phyloP scores from a whole-genome alignment of 768 basidiomycete genomes.

The Boletus subcaerulescens region DNA sequence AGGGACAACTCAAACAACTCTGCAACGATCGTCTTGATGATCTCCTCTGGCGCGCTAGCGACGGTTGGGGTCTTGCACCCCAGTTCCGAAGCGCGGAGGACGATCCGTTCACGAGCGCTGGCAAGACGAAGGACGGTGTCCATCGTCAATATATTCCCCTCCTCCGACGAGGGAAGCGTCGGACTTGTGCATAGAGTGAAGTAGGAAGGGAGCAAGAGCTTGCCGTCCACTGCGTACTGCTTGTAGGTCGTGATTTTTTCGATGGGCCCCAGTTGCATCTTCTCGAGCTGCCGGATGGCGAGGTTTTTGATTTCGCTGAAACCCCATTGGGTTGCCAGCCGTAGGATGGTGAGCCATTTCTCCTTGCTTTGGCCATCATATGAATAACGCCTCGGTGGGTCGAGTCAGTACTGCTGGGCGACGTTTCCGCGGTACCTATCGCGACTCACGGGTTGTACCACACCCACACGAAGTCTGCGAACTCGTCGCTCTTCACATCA shows the following conservation, averaged over 20 bases:
- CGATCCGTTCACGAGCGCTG: constrained; percentile 46
- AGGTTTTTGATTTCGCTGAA: constrained; percentile 50
- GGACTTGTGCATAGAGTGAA: constrained; percentile 49
- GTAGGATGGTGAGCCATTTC: constrained; percentile 55
- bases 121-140: constrained; percentile 54
- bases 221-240: constrained; percentile 43
- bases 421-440: background rate
- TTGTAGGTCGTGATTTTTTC: constrained; percentile 60
- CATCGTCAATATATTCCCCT: constrained; percentile 55
- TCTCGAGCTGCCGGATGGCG: constrained; percentile 55
- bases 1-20: constrained; percentile 31
- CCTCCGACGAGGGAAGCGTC: constrained; percentile 49
- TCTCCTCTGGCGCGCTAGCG: constrained; percentile 25
- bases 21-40: constrained; percentile 28
- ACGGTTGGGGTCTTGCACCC: constrained; percentile 29
- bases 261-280: constrained; percentile 43
- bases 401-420: background rate
- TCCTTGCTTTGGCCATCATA: constrained; percentile 47
- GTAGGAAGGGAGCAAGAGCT: constrained; percentile 52
- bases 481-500: constrained; percentile 36
- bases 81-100: constrained; percentile 32
- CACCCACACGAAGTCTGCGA: constrained; percentile 49
- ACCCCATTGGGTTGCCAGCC: constrained; percentile 51
- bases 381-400: constrained; percentile 45
- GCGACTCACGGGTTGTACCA: constrained; percentile 45